Base-by-base conservation (phyloP, 1,284 basidiomycete genomes). In the Cutaneotrichosporon cavernicola region DNA sequence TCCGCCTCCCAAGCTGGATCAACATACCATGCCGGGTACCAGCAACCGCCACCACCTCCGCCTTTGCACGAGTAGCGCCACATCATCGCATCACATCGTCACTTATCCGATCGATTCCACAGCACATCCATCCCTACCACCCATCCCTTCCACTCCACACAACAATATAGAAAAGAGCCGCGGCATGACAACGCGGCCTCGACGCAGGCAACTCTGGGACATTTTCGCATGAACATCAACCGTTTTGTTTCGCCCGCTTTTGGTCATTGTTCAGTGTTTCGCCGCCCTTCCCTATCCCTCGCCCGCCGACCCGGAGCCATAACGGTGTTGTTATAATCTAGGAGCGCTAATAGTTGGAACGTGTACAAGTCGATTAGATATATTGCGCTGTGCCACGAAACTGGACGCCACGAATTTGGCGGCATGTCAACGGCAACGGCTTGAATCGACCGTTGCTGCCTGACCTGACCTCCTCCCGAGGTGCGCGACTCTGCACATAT, bases 251-350 rank as follows among this genome's bases (percentile, higher is more conserved):
- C 26, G 21, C 51, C 51, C 51, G 51, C 31, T 53, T 53, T 34
- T 53, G 51, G 51, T 53, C 51, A 34, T 31, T 53, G 31, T 13
- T 30, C 50, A 11, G 13, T 6, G 22, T 51, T 21, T 50, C 26
- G 11, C 49, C 49, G 26, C 9, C 49, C 22, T 10, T 7, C 30
- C 31, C 16, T 30, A 31, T 16, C 30, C 26, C 51, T 13, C 4
- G 30, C 49, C 22, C 49, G 43, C n/a, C 30, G 26, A 8, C 10
- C 49, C 49, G 49, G 9, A 51, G 8, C 49, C 49, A 51, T 51
- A 53, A 32, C 26, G 14, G 26, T 53, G 51, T 53, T 53, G 51
- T 53, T 53, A 53, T 53, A 53, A 53, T n/a, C 30, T 53, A 53
- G 31, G 51, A 31, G 30, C 14, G 51, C 49, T 31, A 34, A 22